Percentiles rank a stretch among this genome's conserved stretches.
phyloP scores from a whole-genome alignment of 306 rosid species.

The Vigna mungo region DNA sequence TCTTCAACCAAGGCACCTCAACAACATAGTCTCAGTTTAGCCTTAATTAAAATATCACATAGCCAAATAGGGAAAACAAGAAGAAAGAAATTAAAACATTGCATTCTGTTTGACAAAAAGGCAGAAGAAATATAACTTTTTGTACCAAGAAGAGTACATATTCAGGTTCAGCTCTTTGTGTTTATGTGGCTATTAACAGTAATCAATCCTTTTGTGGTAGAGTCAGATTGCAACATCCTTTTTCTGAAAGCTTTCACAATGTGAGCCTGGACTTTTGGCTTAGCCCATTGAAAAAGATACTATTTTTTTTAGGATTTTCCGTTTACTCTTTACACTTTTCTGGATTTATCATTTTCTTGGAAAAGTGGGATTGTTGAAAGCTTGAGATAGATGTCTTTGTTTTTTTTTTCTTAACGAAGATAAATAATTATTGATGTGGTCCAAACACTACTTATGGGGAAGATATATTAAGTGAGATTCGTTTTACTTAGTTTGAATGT shows the following conservation, averaged over 20 bases:
- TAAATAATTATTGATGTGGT: too few relatives aligned
- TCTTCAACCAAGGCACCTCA: too few relatives aligned
- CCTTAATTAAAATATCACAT: too few relatives aligned
- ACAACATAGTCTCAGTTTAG: too few relatives aligned
- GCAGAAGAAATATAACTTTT: too few relatives aligned
- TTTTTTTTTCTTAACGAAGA: too few relatives aligned
- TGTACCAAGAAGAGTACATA: background rate
- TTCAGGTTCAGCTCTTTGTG: background rate
- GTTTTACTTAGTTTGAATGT: too few relatives aligned
- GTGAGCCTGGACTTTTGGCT: conserved; percentile 38
- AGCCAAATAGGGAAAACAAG: too few relatives aligned
- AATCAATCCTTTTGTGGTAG: conserved; percentile 43
- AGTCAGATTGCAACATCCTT: conserved; percentile 43
- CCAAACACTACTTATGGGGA: too few relatives aligned
- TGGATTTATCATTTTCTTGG: conserved; percentile 43
- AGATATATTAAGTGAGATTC: too few relatives aligned
- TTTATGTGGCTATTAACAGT: background rate
- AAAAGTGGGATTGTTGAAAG: conserved; percentile 40
- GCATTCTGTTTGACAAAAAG: too few relatives aligned
- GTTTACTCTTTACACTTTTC: conserved; percentile 8
- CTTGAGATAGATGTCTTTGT: conserved; percentile 24
- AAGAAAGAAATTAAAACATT: too few relatives aligned
- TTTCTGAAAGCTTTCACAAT: conserved; percentile 41
- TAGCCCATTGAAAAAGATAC: conserved; percentile 40
- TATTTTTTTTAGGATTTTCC: background rate